phyloP scores from a whole-genome alignment of 2,329 filamentous ascomycete genomes.

The Trichoderma sp. region DNA sequence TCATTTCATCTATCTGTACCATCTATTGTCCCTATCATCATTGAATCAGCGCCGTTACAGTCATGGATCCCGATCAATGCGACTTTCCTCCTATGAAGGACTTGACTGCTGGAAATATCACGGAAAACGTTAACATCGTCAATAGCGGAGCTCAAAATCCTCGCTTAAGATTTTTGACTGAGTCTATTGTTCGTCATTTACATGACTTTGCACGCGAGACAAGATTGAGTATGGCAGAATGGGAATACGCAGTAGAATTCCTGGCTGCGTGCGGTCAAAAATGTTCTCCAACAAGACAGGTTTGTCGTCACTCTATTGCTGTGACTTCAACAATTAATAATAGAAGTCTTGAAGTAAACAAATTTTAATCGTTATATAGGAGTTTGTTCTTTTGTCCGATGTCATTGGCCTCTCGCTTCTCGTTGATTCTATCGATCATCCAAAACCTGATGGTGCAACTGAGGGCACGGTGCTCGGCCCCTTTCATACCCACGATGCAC shows the following conservation, averaged over 20 bases:
- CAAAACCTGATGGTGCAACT: slow-evolving; percentile 67
- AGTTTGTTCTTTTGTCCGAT: slow-evolving; percentile 78
- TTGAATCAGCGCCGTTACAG: no score
- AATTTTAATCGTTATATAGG: slow-evolving; percentile 63
- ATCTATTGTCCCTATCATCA: no score
- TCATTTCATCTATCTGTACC: no score
- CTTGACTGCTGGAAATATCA: no score
- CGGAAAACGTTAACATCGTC: no score
- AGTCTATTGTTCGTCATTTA: slow-evolving; percentile 64
- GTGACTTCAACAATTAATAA: no score
- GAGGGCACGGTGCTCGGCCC: slow-evolving; percentile 79
- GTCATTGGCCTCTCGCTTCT: slow-evolving; percentile 74
- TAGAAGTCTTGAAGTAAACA: no score
- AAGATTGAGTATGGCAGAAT: slow-evolving; percentile 70
- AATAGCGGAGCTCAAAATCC: no score
- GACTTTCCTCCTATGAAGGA: no score
- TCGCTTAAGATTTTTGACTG: no score
- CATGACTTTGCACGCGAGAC: slow-evolving; percentile 79
- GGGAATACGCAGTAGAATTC: slow-evolving; percentile 72
- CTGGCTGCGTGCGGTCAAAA: slow-evolving; percentile 51
- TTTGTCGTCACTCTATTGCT: no score
- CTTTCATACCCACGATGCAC: slow-evolving; percentile 76
- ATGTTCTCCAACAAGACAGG: slow-evolving; percentile 43
- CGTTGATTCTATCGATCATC: slow-evolving; percentile 76
- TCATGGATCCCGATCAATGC: no score